A percentile compares a stretch with the other conserved stretches of the same genome.
These are phyloP conservation scores for Paecilomyces fulvus DNA, from an alignment of 2,329 filamentous ascomycete genomes.

Conservation along the genomic window DNA sequence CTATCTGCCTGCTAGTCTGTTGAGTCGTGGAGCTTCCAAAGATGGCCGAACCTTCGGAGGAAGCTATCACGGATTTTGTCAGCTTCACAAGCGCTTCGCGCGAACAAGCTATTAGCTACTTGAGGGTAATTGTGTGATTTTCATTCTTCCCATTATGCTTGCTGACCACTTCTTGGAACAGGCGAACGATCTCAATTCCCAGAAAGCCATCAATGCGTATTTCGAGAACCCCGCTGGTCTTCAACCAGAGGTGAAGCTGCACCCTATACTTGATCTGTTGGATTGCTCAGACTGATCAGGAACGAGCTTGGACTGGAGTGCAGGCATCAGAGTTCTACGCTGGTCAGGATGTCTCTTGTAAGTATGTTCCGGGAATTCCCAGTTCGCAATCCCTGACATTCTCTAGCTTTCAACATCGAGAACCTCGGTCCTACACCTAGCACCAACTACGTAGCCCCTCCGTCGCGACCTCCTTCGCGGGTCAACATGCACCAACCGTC, in stretches of 20 bases:
- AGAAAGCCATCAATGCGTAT: constrained; percentile 40
- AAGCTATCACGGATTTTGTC: constrained; percentile 33
- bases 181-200: constrained; percentile 37
- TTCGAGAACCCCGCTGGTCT: constrained; percentile 36
- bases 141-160: neutral
- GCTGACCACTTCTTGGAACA: constrained; percentile 9
- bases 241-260: constrained; percentile 21
- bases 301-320: constrained; percentile 5
- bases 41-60: constrained; percentile 34
- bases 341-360: constrained; percentile 19
- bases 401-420: constrained; percentile 30
- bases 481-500: constrained; percentile 24
- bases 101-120: constrained; percentile 31
- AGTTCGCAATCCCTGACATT: constrained; percentile 2
- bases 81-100: constrained; percentile 32
- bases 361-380: constrained; percentile 2
- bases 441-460: constrained; percentile 28
- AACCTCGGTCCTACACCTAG: constrained; percentile 27
- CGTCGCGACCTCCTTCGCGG: constrained; percentile 41
- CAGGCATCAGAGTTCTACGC: constrained; percentile 7
- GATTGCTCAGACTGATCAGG: neutral
- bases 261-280: neutral
- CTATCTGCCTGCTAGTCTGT: neutral
- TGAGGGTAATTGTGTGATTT: constrained; percentile 24
- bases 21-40: neutral